A percentile compares a stretch with the other conserved stretches of the same genome.
Conservation (phyloP, 345 rosid species). For the Lumnitzera littorea region DNA sequence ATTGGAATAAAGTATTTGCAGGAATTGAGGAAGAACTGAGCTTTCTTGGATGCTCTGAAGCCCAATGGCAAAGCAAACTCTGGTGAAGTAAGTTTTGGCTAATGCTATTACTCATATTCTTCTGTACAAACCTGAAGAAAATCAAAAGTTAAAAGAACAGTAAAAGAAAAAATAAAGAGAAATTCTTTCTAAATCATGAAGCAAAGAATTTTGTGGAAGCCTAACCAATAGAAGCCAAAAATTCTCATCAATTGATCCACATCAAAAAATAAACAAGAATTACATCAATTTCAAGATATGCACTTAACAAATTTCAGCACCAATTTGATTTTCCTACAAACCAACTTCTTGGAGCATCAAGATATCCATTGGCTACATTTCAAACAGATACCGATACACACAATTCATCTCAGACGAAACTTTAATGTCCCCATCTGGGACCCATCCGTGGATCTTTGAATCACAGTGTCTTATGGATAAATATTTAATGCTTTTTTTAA, state of each 20-base stretch:
- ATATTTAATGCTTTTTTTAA: background rate
- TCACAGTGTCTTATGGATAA: background rate
- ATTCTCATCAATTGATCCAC: background rate
- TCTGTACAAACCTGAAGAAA: constrained; percentile 20
- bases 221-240: background rate
- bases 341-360: too few relatives aligned
- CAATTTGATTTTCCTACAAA: too few relatives aligned
- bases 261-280: too few relatives aligned
- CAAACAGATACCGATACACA: too few relatives aligned
- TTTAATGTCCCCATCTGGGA: background rate
- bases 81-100: constrained; percentile 47
- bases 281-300: too few relatives aligned
- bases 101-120: constrained; percentile 56
- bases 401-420: background rate
- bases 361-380: too few relatives aligned
- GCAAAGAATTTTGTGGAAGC: background rate
- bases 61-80: constrained; percentile 51
- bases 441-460: background rate
- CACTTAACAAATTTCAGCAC: too few relatives aligned
- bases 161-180: background rate
- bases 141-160: constrained; percentile 5
- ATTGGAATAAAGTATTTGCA: constrained; percentile 32
- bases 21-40: constrained; percentile 40
- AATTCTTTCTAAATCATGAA: background rate
- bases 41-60: constrained; percentile 54